Percentiles rank a stretch among this genome's conserved stretches.
phyloP scores from a whole-genome alignment of 2,329 filamentous ascomycete genomes.

The Aspergillus ochraceus region DNA sequence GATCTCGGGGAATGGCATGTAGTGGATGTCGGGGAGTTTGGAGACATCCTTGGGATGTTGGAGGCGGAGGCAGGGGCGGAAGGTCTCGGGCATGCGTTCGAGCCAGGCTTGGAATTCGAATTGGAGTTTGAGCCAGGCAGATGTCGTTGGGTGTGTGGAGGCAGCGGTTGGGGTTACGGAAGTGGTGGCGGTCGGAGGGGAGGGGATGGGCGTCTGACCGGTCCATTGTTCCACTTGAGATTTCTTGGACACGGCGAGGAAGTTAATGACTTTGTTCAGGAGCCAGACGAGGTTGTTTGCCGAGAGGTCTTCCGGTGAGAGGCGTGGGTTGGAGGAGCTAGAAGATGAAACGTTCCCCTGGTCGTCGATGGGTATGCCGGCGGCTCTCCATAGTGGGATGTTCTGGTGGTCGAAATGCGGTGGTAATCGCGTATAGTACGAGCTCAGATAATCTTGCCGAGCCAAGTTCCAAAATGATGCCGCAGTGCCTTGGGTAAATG shows the following conservation, averaged over 20 bases:
- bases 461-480: slow-evolving; percentile 67
- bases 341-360: slow-evolving; percentile 46
- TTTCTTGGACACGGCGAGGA: slow-evolving; percentile 58
- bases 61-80: slow-evolving; percentile 54
- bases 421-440: slow-evolving; percentile 59
- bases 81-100: slow-evolving; percentile 57
- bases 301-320: slow-evolving; percentile 61
- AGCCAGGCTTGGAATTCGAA: slow-evolving; percentile 60
- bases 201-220: slow-evolving; percentile 26
- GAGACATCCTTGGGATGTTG: slow-evolving; percentile 37
- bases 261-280: slow-evolving; percentile 63
- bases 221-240: slow-evolving; percentile 41
- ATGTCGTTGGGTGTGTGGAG: slow-evolving; percentile 46
- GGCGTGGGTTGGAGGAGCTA: slow-evolving; percentile 14
- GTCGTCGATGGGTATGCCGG: slow-evolving; percentile 57
- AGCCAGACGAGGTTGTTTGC: slow-evolving; percentile 64
- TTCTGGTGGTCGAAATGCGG: slow-evolving; percentile 61
- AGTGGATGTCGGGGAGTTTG: slow-evolving; percentile 30
- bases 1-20: slow-evolving; percentile 52
- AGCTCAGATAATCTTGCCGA: slow-evolving; percentile 61
- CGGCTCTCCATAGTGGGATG: slow-evolving; percentile 59
- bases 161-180: background rate
- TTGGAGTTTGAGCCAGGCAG: slow-evolving; percentile 55
- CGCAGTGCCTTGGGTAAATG: slow-evolving; percentile 52
- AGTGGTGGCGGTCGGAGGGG: slow-evolving; percentile 44